A percentile compares a stretch with the other conserved stretches of the same genome.
Conservation (phyloP, 257 asterid species). For the Petunia axillaris region DNA sequence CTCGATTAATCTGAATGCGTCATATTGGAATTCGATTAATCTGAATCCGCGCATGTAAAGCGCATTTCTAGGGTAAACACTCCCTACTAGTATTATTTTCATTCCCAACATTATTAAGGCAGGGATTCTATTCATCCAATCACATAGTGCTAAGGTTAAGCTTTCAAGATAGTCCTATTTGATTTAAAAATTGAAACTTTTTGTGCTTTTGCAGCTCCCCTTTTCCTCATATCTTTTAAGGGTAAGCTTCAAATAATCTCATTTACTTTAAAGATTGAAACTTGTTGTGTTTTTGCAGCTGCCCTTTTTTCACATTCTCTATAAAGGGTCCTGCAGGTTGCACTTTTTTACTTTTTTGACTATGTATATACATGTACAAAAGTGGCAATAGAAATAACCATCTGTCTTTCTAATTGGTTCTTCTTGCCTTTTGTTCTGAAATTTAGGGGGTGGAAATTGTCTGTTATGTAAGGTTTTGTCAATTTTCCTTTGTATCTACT, state of each 20-base stretch:
- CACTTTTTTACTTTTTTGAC: neutral
- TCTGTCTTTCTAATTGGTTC: conserved; percentile 2
- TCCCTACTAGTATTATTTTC: too few species aligned
- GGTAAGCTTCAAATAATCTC: neutral
- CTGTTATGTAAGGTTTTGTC: neutral
- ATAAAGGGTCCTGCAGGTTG: neutral
- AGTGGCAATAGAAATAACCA: conserved; percentile 6
- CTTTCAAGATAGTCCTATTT: too few species aligned
- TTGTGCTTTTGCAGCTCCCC: too few species aligned
- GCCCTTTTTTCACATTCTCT: neutral
- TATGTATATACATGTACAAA: neutral
- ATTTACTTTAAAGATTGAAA: neutral
- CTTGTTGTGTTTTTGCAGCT: neutral
- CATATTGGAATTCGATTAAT: too few species aligned
- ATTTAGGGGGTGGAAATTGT: neutral
- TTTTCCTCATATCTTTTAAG: neutral
- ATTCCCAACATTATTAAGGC: too few species aligned
- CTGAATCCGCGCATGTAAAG: too few species aligned
- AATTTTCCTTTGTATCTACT: conserved; percentile 33
- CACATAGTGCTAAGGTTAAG: too few species aligned
- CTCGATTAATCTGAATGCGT: too few species aligned
- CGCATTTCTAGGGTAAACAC: too few species aligned
- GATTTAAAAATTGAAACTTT: too few species aligned
- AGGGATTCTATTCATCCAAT: too few species aligned
- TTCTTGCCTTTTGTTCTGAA: neutral